Evolutionary conservation across 345 rosid species (phyloP).

Genomic region (Populus simonii): DNA sequence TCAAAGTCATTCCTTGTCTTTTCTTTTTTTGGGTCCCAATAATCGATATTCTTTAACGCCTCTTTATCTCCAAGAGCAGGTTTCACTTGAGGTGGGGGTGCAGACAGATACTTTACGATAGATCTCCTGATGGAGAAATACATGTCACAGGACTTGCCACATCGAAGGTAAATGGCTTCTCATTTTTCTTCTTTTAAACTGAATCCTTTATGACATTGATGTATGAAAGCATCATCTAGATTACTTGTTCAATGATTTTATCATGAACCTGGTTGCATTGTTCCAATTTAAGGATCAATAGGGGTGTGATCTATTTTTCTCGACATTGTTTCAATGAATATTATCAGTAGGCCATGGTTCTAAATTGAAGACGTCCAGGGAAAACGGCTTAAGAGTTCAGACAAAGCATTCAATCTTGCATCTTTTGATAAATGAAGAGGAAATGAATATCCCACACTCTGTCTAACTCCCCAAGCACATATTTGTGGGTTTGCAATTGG

Average conservation of each 20-base stretch:
- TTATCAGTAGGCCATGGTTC: background rate
- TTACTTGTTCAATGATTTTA: background rate
- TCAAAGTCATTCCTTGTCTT: background rate
- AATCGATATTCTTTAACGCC: background rate
- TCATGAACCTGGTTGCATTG: background rate
- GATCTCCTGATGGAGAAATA: slow-evolving; percentile 57
- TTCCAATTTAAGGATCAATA: background rate
- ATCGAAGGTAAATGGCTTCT: slow-evolving; percentile 62
- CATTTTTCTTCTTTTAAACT: background rate
- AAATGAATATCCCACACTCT: background rate
- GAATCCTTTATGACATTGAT: slow-evolving; percentile 1
- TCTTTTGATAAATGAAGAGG: background rate
- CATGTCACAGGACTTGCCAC: slow-evolving; percentile 78
- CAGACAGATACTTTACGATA: slow-evolving; percentile 74
- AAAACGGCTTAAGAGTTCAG: background rate
- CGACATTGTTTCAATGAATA: background rate
- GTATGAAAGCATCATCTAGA: background rate
- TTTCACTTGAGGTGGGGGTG: slow-evolving; percentile 99
- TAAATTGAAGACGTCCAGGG: background rate
- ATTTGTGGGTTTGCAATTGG: background rate
- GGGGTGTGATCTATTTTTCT: background rate
- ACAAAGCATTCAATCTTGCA: background rate
- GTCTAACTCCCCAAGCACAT: background rate
- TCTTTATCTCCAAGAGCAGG: slow-evolving; percentile 47
- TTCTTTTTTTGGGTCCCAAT: background rate